Percentiles rank a stretch among this genome's conserved stretches.
These are phyloP conservation scores for Carex kokanica DNA, from an alignment of 176 grass and related monocot genomes.

Conservation along the genomic window DNA sequence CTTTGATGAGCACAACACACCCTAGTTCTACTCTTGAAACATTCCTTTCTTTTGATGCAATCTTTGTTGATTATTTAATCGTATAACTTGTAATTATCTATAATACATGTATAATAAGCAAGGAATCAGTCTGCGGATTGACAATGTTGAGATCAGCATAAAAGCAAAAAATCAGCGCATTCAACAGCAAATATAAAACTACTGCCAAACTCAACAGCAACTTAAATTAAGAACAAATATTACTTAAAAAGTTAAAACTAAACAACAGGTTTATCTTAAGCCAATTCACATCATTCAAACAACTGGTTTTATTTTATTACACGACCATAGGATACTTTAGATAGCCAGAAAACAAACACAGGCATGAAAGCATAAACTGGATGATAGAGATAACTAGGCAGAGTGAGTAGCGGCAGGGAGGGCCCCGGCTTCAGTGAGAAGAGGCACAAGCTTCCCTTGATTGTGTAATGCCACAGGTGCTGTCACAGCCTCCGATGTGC, in stretches of 20 bases:
- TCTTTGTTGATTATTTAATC: background rate
- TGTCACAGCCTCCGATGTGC: slow-evolving; percentile 68
- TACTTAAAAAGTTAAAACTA: background rate
- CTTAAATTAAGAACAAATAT: background rate
- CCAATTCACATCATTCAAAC: background rate
- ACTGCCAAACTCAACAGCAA: background rate
- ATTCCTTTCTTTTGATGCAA: background rate
- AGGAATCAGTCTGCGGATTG: background rate
- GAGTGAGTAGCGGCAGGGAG: slow-evolving; percentile 31
- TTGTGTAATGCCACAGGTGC: slow-evolving; percentile 49
- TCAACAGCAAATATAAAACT: background rate
- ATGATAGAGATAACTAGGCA: slow-evolving; percentile 10
- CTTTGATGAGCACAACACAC: too few species aligned
- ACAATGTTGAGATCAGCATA: background rate
- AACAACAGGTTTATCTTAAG: background rate
- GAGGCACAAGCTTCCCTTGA: slow-evolving; percentile 51
- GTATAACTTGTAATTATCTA: background rate
- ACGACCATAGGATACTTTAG: background rate
- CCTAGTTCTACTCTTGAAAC: too few species aligned
- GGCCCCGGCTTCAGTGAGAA: slow-evolving; percentile 71
- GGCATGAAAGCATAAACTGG: background rate
- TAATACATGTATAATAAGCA: too few species aligned
- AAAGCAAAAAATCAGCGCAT: background rate
- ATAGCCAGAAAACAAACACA: background rate
- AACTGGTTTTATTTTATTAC: background rate